Evolutionary conservation across 108 stramenopile genomes (phyloP).

Genomic region (Cyclotella baltica): DNA sequence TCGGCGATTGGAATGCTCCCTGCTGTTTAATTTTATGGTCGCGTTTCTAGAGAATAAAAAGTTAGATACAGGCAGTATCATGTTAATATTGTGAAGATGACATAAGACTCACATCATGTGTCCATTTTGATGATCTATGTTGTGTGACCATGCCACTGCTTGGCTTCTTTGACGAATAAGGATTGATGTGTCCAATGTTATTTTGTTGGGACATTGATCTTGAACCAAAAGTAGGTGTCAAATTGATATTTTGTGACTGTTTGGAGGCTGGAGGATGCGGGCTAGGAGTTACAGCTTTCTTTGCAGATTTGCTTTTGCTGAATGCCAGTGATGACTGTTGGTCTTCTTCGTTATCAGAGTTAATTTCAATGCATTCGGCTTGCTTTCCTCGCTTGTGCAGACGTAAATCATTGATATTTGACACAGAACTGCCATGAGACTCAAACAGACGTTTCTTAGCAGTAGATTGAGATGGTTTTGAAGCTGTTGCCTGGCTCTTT

Average conservation of each 20-base stretch:
- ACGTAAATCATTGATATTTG: slow-evolving; percentile 39
- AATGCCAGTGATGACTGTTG: not conserved
- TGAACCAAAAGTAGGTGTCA: slow-evolving; percentile 21
- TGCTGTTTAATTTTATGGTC: slow-evolving; percentile 38
- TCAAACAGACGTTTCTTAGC: slow-evolving; percentile 31
- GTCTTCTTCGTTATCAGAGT: slow-evolving; percentile 14
- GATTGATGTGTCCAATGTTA: not conserved
- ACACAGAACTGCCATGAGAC: slow-evolving; percentile 35
- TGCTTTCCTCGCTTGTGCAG: slow-evolving; percentile 42
- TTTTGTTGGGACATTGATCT: not conserved
- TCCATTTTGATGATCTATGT: slow-evolving; percentile 37
- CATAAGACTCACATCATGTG: slow-evolving; percentile 14
- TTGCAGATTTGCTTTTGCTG: not conserved
- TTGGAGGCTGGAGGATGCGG: slow-evolving; percentile 41
- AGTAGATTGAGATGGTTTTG: slow-evolving; percentile 15
- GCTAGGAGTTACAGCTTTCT: slow-evolving; percentile 47
- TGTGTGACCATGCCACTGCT: slow-evolving; percentile 15
- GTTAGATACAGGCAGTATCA: not conserved
- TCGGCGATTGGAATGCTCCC: slow-evolving; percentile 56
- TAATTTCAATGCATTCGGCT: slow-evolving; percentile 33
- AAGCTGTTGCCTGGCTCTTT: slow-evolving; percentile 13
- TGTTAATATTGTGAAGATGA: not conserved
- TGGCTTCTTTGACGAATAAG: slow-evolving; percentile 9
- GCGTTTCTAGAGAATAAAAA: slow-evolving; percentile 13
- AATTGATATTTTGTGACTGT: not conserved